Base-by-base conservation (phyloP, 2,329 filamentous ascomycete species). In the Esteya vermicola region DNA sequence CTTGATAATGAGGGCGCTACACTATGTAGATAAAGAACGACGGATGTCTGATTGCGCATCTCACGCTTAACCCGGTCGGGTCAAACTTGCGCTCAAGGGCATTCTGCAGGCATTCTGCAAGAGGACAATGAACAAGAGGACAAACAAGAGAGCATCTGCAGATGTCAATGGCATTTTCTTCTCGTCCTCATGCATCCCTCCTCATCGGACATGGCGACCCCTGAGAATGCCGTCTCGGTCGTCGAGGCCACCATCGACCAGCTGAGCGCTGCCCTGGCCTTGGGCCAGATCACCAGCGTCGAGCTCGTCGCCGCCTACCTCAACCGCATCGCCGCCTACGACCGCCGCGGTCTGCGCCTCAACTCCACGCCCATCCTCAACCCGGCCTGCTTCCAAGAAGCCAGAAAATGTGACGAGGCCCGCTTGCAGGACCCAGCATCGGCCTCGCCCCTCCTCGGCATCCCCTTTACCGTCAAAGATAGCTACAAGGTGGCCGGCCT, bases 391-490 rank as follows among this genome's bases (percentile, higher is more conserved):
- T 35, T 35, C 18, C 12, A 10, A 10, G 7, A 35, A 20, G 33
- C 33, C 7, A 10, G 19, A 3, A 10, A 20, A 10, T 9, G 16
- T 8, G 20, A 35, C 22, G 7, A 21, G 19, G 33, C 20, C 6
- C 33, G 33, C n/a, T n/a, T n/a, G n/a, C n/a, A n/a, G n/a, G n/a
- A n/a, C n/a, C n/a, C n/a, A n/a, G n/a, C n/a, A n/a, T n/a, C n/a
- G n/a, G n/a, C n/a, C 13, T 5, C 5, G 13, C 10, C 33, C 6
- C 33, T 35, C 9, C 19, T 12, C 9, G 33, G 33, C 22, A 35
- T 35, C 33, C 33, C 33, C 20, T 35, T 22, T n/a, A 35, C 33
- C 19, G 33, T 35, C 33, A 35, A 36, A 23, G 33, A 36, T 23
- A 36, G 22, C 33, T 36, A 26, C 22, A 19, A 7, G 5, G 33